Evolutionary conservation across 2,329 filamentous ascomycete genomes (phyloP).

Genomic region (Phaeophleospora eucalypticola): DNA sequence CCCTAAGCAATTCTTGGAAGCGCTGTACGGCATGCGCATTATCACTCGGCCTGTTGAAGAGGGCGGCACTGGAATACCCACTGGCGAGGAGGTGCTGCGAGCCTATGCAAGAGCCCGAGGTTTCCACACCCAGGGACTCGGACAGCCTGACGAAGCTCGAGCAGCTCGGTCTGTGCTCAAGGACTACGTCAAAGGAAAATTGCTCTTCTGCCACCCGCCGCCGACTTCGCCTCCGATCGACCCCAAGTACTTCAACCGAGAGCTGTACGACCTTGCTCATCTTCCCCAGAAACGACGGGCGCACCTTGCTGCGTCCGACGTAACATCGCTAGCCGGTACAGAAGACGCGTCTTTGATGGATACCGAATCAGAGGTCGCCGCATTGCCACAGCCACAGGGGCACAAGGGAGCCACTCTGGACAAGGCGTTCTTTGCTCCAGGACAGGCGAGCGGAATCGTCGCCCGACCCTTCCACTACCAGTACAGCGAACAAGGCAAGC

Average conservation of each 20-base stretch:
- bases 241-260: constrained; percentile 73
- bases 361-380: constrained; percentile 45
- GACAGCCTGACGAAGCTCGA: constrained; percentile 88
- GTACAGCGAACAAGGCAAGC: constrained; percentile 81
- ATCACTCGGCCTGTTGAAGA: constrained; percentile 76
- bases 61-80: constrained; percentile 83
- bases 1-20: constrained; percentile 83
- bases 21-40: constrained; percentile 90
- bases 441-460: constrained; percentile 59
- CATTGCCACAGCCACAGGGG: constrained; percentile 48
- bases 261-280: constrained; percentile 79
- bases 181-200: constrained; percentile 94
- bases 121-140: constrained; percentile 78
- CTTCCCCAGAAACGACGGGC: constrained; percentile 76
- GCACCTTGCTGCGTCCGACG: constrained; percentile 52
- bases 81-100: constrained; percentile 75
- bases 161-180: constrained; percentile 88
- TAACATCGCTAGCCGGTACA: constrained; percentile 29
- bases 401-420: constrained; percentile 75
- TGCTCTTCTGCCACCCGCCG: constrained; percentile 86
- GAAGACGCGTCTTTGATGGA: constrained; percentile 43
- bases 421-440: constrained; percentile 78
- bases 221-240: constrained; percentile 64
- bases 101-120: constrained; percentile 87
- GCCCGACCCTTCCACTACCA: constrained; percentile 83